Conservation (phyloP, 768 basidiomycete species). For the Plicaturopsis crispa region DNA sequence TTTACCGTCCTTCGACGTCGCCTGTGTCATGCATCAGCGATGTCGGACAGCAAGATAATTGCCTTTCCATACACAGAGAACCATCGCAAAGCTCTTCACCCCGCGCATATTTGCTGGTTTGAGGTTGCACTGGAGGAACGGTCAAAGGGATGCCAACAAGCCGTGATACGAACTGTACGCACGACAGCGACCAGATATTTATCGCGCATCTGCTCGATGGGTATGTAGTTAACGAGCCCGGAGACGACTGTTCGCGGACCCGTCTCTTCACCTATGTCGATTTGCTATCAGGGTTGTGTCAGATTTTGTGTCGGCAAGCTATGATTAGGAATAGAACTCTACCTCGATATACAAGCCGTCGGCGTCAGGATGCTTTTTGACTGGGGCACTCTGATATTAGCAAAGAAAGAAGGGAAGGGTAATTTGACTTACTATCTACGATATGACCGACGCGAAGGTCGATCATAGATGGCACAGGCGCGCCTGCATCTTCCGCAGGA, state of each 20-base stretch:
- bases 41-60: conserved; percentile 1
- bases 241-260: conserved; percentile 96
- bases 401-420: not conserved
- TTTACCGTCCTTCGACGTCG: conserved; percentile 84
- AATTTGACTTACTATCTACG: conserved; percentile 60
- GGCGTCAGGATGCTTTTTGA: conserved; percentile 94
- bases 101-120: conserved; percentile 98
- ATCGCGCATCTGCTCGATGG: conserved; percentile 88
- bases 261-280: conserved; percentile 91
- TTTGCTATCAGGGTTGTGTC: conserved; percentile 55
- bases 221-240: conserved; percentile 93
- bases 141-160: not conserved
- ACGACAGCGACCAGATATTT: conserved; percentile 81
- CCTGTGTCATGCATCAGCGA: conserved; percentile 34
- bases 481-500: conserved; percentile 60
- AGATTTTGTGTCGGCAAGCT: conserved; percentile 14
- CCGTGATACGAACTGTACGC: conserved; percentile 16
- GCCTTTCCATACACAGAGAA: conserved; percentile 58
- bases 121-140: conserved; percentile 65
- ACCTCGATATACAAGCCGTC: conserved; percentile 97
- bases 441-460: conserved; percentile 93
- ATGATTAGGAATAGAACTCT: conserved; percentile 6
- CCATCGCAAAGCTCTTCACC: conserved; percentile 97
- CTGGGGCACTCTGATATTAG: conserved; percentile 29
- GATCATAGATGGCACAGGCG: conserved; percentile 92